Evolutionary conservation across 2,329 filamentous ascomycete species (phyloP).

Genomic region (Aphanocladium album): DNA sequence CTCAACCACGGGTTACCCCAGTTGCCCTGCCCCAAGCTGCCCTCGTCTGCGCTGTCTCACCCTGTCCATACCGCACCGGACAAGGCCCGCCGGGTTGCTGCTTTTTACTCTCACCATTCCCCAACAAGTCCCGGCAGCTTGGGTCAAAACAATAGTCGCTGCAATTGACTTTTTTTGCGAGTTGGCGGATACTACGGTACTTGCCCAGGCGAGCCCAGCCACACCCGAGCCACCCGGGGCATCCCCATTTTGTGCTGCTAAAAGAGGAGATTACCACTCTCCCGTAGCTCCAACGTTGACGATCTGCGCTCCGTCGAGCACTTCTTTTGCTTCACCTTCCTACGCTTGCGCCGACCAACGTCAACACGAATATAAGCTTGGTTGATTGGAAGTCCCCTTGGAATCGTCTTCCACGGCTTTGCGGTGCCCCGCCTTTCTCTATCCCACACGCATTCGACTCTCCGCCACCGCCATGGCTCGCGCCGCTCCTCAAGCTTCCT

Average conservation of each 20-base stretch:
- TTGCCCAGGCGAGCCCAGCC: not conserved
- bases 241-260: not conserved
- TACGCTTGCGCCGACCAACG: not conserved
- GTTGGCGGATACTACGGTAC: not conserved
- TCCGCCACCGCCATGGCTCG: slow-evolving; percentile 3
- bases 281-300: not conserved
- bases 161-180: not conserved
- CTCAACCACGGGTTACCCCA: not conserved
- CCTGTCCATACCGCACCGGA: not conserved
- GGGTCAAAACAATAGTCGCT: not conserved
- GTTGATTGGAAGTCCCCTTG: not conserved
- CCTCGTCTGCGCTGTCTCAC: slow-evolving; percentile 2
- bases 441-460: not conserved
- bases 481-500: slow-evolving; percentile 3
- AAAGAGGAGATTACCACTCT: slow-evolving; percentile 4
- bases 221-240: not conserved
- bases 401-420: too few species aligned
- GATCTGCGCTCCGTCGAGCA: slow-evolving; percentile 7
- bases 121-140: not conserved
- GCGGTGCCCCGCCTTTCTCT: not conserved
- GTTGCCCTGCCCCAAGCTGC: not conserved
- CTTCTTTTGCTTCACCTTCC: not conserved
- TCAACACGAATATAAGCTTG: not conserved
- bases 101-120: not conserved
- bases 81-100: not conserved